Evolutionary conservation across 2,329 filamentous ascomycete species (phyloP).

Genomic region (Claviceps pusilla): DNA sequence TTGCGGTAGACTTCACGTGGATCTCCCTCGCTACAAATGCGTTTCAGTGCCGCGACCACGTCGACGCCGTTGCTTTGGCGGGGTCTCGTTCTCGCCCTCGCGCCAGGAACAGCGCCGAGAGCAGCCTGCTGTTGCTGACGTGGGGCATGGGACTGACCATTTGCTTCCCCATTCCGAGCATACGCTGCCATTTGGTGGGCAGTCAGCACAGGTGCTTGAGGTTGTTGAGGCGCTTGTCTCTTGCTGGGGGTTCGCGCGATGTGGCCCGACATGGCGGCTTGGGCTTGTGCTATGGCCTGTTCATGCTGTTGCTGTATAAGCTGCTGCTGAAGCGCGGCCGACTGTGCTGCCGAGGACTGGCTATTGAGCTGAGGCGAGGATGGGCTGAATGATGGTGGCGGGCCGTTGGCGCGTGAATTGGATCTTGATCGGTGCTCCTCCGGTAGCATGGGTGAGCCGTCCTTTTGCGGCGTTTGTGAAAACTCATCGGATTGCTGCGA

Average conservation of each 20-base stretch:
- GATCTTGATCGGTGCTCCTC: conserved; percentile 55
- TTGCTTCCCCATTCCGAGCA: conserved; percentile 15
- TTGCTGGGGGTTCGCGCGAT: conserved; percentile 62
- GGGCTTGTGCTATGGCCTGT: conserved; percentile 64
- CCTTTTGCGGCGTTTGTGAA: conserved; percentile 33
- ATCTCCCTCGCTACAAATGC: conserved; percentile 82
- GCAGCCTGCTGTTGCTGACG: conserved; percentile 23
- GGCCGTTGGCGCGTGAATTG: conserved; percentile 47
- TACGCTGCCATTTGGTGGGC: conserved; percentile 15
- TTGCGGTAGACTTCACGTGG: conserved; percentile 76
- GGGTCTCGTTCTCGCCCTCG: conserved; percentile 60
- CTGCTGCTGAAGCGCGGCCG: conserved; percentile 44
- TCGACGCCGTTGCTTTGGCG: conserved; percentile 71
- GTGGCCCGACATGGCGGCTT: conserved; percentile 59
- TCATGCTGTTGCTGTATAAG: conserved; percentile 71
- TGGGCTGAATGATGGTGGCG: conserved; percentile 35
- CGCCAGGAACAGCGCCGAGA: conserved; percentile 28
- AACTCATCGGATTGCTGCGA: conserved; percentile 42
- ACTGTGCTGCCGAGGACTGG: conserved; percentile 20
- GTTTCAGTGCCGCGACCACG: conserved; percentile 66
- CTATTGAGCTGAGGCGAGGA: conserved; percentile 21
- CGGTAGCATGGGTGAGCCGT: conserved; percentile 43
- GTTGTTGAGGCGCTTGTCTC: conserved; percentile 30
- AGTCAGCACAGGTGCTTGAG: conserved; percentile 12
- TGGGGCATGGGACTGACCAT: conserved; percentile 19